A percentile compares a stretch with the other conserved stretches of the same genome.
These are phyloP conservation scores for Sideroxylon spinosum DNA, from an alignment of 179 eudicot species.

Conservation along the genomic window DNA sequence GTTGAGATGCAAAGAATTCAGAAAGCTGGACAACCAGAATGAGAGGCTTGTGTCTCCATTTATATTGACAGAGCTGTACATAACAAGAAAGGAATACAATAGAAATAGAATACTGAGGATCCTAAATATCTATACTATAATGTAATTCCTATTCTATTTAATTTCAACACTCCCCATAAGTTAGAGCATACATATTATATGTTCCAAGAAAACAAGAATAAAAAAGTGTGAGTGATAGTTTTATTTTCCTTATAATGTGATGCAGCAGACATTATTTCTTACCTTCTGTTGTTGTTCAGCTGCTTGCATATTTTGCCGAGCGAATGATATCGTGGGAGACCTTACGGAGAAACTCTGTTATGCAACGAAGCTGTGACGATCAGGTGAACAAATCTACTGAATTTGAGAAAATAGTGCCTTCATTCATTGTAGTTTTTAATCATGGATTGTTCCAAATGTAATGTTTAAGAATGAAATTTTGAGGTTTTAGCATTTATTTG, in stretches of 20 bases:
- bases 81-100: no score
- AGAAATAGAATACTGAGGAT: no score
- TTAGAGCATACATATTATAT: no score
- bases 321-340: conserved; percentile 77
- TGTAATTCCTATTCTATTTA: no score
- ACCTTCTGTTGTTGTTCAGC: conserved; percentile 33
- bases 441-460: background rate
- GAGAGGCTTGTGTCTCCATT: no score
- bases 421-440: background rate
- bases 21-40: no score
- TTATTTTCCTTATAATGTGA: background rate
- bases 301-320: conserved; percentile 67
- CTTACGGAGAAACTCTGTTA: conserved; percentile 56
- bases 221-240: conserved; percentile 1
- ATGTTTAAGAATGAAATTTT: background rate
- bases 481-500: background rate
- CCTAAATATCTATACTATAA: no score
- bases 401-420: background rate
- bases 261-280: background rate
- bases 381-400: conserved; percentile 42
- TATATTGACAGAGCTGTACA: no score
- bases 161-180: no score
- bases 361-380: conserved; percentile 50
- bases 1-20: no score
- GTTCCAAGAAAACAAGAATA: background rate